A percentile compares a stretch with the other conserved stretches of the same genome.
phyloP scores from a whole-genome alignment of 2,329 filamentous ascomycete genomes.

The Rutstroemia sp. region DNA sequence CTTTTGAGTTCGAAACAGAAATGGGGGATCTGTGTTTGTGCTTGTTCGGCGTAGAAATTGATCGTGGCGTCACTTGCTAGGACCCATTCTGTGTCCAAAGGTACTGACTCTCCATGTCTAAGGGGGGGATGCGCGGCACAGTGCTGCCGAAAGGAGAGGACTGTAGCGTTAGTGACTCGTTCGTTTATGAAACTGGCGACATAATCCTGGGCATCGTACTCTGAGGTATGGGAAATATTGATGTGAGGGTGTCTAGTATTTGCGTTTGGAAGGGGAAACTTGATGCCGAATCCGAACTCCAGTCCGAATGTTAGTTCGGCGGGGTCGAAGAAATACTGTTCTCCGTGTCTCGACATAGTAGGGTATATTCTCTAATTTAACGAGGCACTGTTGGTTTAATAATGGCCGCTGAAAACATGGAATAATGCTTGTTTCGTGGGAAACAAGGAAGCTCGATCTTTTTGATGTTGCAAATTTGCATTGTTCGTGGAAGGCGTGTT shows the following conservation, averaged over 20 bases:
- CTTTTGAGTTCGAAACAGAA: neutral
- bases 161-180: too few relatives aligned
- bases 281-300: neutral
- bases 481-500: too few relatives aligned
- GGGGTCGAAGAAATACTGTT: neutral
- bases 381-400: neutral
- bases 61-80: neutral
- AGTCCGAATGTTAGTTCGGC: constrained; percentile 1
- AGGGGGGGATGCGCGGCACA: too few relatives aligned
- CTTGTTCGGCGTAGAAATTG: neutral
- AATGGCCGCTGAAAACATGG: neutral
- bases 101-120: too few relatives aligned
- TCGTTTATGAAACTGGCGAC: too few relatives aligned
- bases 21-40: neutral
- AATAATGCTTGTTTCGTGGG: too few relatives aligned
- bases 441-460: too few relatives aligned
- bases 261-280: neutral
- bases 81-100: neutral
- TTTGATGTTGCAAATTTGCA: too few relatives aligned
- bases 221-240: too few relatives aligned
- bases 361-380: neutral
- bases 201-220: too few relatives aligned
- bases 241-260: too few relatives aligned
- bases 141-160: too few relatives aligned
- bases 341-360: neutral